Conservation (phyloP, 2,329 filamentous ascomycete genomes). For the Verticillium nonalfalfae region DNA sequence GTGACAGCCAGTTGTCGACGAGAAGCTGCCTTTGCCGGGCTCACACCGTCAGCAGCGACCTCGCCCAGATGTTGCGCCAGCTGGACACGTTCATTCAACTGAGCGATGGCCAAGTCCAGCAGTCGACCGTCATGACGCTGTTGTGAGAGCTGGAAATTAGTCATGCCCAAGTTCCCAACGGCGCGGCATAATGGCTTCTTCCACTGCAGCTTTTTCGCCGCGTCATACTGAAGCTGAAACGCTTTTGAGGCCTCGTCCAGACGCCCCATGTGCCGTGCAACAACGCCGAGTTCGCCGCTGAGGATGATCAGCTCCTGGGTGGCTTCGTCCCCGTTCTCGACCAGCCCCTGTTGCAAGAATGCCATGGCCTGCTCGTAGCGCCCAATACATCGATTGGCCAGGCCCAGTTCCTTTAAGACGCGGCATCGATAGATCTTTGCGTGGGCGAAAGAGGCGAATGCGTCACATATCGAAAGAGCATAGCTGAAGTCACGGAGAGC, state of each 20-base stretch:
- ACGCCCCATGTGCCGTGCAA: constrained; percentile 21
- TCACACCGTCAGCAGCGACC: not conserved
- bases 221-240: constrained; percentile 20
- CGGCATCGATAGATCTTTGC: constrained; percentile 10
- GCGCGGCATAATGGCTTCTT: constrained; percentile 20
- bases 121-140: not conserved
- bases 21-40: constrained; percentile 1
- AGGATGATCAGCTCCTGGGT: constrained; percentile 13
- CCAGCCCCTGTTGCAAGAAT: constrained; percentile 15
- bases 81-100: constrained; percentile 18
- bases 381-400: constrained; percentile 21
- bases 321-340: constrained; percentile 5
- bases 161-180: constrained; percentile 27
- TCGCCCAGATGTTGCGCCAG: constrained; percentile 4
- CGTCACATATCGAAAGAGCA: constrained; percentile 15
- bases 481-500: constrained; percentile 14
- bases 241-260: constrained; percentile 19
- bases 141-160: constrained; percentile 23
- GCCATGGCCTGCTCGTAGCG: constrained; percentile 17
- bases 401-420: constrained; percentile 18
- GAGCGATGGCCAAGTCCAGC: constrained; percentile 18
- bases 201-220: constrained; percentile 16
- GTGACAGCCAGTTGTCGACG: not conserved
- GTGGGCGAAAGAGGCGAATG: constrained; percentile 4
- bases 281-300: constrained; percentile 22